Percentiles rank a stretch among this genome's conserved stretches.
Conservation (phyloP, 73 alveolate genomes). For the Uronychia setigera region DNA sequence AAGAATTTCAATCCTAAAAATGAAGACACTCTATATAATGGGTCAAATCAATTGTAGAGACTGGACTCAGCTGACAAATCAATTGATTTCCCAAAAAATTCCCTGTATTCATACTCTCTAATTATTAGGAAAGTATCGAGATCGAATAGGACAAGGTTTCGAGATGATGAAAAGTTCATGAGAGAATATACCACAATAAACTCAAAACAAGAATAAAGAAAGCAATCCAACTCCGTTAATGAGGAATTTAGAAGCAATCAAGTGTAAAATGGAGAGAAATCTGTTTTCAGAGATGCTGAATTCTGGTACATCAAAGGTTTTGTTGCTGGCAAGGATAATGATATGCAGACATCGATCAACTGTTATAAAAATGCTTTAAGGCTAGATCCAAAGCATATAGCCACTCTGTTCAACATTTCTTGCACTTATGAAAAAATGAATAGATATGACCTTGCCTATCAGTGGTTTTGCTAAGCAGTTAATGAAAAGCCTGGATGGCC, state of each 20-base stretch:
- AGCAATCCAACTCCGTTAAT: background rate
- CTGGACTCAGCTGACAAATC: too few species aligned
- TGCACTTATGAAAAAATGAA: slow-evolving; percentile 3
- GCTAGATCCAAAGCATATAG: background rate
- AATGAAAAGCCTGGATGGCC: background rate
- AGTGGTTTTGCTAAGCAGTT: background rate
- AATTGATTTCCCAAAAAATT: background rate
- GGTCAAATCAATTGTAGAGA: too few species aligned
- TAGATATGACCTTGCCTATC: background rate
- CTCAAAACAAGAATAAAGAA: background rate
- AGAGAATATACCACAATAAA: background rate
- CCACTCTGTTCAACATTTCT: background rate
- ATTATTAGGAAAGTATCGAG: background rate
- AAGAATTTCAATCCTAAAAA: background rate
- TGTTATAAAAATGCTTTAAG: slow-evolving; percentile 5
- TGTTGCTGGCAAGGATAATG: background rate
- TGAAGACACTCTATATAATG: too few species aligned
- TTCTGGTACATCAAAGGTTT: slow-evolving; percentile 13
- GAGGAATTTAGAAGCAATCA: background rate
- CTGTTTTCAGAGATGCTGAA: slow-evolving; percentile 8
- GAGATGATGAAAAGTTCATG: background rate
- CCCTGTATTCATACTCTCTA: background rate
- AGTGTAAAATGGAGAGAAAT: background rate
- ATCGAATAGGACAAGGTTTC: background rate
- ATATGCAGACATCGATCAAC: background rate